A percentile compares a stretch with the other conserved stretches of the same genome.
These are phyloP conservation scores for Diplocarpon mali DNA, from an alignment of 2,329 filamentous ascomycete species.

Conservation along the genomic window DNA sequence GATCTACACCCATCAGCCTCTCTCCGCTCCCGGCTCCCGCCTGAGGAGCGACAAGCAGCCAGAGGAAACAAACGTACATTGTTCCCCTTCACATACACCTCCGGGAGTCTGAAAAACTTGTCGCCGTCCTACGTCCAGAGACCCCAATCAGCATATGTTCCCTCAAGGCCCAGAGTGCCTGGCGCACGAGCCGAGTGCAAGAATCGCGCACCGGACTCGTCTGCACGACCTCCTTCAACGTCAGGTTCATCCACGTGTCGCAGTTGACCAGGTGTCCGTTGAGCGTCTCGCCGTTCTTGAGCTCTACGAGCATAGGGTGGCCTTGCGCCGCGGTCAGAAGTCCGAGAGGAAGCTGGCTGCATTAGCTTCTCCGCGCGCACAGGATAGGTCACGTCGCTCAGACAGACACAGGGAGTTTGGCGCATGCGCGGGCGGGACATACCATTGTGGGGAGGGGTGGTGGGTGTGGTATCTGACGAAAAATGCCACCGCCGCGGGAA, in stretches of 20 bases:
- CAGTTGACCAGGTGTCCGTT: constrained; percentile 94
- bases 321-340: constrained; percentile 92
- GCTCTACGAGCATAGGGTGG: constrained; percentile 94
- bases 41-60: too few species aligned
- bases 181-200: not conserved
- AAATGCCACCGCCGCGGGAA: too few species aligned
- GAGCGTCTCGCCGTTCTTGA: constrained; percentile 94
- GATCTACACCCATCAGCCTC: constrained; percentile 43
- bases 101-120: constrained; percentile 81
- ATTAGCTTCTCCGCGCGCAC: not conserved
- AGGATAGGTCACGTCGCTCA: not conserved
- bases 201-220: constrained; percentile 59
- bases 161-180: not conserved
- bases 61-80: constrained; percentile 48
- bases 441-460: too few species aligned
- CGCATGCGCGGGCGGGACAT: too few species aligned
- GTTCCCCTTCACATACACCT: constrained; percentile 95
- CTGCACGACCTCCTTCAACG: constrained; percentile 91
- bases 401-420: not conserved
- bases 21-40: not conserved
- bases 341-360: constrained; percentile 54
- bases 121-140: constrained; percentile 62
- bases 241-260: constrained; percentile 99
- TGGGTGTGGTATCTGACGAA: too few species aligned
- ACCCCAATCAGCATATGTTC: constrained; percentile 2